Evolutionary conservation across 306 rosid genomes (phyloP).

Genomic region (Geum urbanum): DNA sequence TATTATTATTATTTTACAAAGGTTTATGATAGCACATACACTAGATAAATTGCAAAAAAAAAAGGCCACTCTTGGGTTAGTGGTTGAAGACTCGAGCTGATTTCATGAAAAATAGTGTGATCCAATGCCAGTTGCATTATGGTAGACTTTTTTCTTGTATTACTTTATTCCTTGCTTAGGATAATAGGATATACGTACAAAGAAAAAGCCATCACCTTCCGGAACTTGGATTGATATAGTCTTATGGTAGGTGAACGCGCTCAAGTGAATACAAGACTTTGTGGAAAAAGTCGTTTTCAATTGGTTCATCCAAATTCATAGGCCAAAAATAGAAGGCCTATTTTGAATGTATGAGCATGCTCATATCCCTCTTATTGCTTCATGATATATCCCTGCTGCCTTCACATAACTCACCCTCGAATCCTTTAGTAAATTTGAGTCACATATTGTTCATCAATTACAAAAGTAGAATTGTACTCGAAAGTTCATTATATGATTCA

Average conservation of each 20-base stretch:
- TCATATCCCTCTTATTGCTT: neutral
- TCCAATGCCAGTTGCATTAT: slow-evolving; percentile 4
- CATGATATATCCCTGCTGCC: neutral
- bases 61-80: neutral
- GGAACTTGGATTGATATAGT: neutral
- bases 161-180: neutral
- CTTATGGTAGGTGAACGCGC: neutral
- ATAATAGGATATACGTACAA: neutral
- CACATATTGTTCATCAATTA: too few species aligned
- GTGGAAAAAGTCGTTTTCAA: neutral
- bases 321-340: neutral
- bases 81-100: neutral
- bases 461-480: too few species aligned
- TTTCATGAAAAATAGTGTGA: slow-evolving; percentile 2
- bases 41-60: too few species aligned
- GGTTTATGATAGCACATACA: neutral
- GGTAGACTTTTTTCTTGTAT: neutral
- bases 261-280: neutral
- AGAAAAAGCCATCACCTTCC: neutral
- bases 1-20: neutral
- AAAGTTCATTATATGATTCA: neutral
- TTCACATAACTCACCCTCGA: too few species aligned
- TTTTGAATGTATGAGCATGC: neutral
- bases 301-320: neutral
- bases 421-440: too few species aligned